Conservation (phyloP, 225 moss, liverwort and hornwort species). For the Rhytidiadelphus loreus region DNA sequence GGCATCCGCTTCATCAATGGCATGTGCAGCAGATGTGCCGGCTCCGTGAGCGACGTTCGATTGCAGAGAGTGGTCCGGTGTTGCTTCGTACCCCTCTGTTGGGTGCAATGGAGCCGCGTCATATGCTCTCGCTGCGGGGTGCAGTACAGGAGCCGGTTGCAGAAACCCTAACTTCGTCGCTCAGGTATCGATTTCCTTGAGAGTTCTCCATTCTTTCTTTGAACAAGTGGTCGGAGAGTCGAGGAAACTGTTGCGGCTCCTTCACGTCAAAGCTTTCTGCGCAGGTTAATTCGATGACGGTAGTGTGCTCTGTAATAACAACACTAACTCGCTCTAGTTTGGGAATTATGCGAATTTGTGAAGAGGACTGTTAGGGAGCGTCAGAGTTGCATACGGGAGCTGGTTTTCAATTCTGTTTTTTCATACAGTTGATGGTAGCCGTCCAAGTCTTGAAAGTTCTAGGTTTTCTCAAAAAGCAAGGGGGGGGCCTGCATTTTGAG, state of each 20-base stretch:
- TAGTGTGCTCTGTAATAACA: neutral
- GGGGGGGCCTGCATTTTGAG: neutral
- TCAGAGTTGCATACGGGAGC: neutral
- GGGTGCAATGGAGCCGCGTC: conserved; percentile 4
- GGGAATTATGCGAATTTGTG: neutral
- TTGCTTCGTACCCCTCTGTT: conserved; percentile 5
- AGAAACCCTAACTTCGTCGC: neutral
- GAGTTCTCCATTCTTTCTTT: neutral
- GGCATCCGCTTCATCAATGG: conserved; percentile 1
- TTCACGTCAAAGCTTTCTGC: neutral
- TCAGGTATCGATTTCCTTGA: neutral
- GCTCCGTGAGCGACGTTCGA: conserved; percentile 2
- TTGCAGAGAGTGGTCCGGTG: conserved; percentile 3
- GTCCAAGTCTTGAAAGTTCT: neutral
- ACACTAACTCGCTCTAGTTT: too few species aligned
- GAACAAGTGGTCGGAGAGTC: neutral
- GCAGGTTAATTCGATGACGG: neutral
- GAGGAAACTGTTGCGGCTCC: neutral
- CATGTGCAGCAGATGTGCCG: conserved; percentile 15
- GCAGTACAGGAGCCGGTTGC: neutral
- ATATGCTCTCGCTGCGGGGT: conserved; percentile 14
- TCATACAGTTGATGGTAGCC: too few species aligned
- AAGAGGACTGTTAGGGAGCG: neutral
- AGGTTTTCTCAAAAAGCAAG: neutral
- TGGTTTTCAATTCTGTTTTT: neutral